A percentile compares a stretch with the other conserved stretches of the same genome.
phyloP scores from a whole-genome alignment of 768 basidiomycete genomes.

The Arthromyces matolae region DNA sequence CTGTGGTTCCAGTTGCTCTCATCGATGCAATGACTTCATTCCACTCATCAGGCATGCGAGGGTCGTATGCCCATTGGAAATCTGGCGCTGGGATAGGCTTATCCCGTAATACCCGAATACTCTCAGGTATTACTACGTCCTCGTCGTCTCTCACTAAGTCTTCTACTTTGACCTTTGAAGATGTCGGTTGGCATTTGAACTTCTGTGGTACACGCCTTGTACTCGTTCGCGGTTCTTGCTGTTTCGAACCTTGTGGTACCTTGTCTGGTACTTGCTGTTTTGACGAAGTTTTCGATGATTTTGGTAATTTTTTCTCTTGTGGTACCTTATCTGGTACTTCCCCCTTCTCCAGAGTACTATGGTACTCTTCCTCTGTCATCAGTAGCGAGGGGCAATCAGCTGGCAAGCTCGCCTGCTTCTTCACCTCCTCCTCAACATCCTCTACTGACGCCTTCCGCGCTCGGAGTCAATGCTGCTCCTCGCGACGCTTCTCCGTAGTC shows the following conservation, averaged over 20 bases:
- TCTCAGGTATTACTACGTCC: neutral
- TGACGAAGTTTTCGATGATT: too few species aligned
- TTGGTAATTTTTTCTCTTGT: neutral
- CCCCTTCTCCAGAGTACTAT: slow-evolving; percentile 3
- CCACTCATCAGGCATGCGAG: slow-evolving; percentile 19
- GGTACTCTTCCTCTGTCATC: slow-evolving; percentile 5
- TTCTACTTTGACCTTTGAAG: slow-evolving; percentile 13
- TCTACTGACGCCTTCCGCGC: neutral
- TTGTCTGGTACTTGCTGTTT: neutral
- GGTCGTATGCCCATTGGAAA: slow-evolving; percentile 15
- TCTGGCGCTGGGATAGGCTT: slow-evolving; percentile 10
- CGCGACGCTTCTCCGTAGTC: neutral
- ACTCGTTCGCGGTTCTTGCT: neutral
- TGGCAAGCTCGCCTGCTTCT: neutral
- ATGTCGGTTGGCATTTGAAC: slow-evolving; percentile 13
- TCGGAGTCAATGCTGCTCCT: neutral
- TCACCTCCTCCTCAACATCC: neutral
- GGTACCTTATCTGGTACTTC: neutral
- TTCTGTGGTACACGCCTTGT: neutral
- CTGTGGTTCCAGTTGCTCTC: too few species aligned
- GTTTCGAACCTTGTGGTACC: neutral
- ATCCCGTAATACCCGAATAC: slow-evolving; percentile 15
- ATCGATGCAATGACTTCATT: slow-evolving; percentile 13
- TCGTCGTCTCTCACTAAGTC: slow-evolving; percentile 1
- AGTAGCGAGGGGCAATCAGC: neutral